These are phyloP conservation scores for Cymbidium sinense DNA, from an alignment of 106 monocot species.

Conservation along the genomic window DNA sequence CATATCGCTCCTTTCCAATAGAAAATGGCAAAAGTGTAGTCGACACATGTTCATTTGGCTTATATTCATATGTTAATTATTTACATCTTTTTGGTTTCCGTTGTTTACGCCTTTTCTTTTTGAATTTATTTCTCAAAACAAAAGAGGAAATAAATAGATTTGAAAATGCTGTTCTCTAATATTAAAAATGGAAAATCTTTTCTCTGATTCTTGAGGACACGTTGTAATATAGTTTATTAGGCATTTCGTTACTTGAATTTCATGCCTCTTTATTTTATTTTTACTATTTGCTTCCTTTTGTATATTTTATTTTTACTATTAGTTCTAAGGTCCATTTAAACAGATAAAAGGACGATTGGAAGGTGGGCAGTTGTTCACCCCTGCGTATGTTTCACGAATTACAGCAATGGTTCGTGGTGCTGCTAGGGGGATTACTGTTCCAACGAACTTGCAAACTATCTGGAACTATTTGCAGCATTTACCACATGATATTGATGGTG, in stretches of 20 bases:
- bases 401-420: conserved; percentile 95
- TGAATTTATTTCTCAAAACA: background rate
- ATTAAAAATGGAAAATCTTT: background rate
- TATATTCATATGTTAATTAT: conserved; percentile 2
- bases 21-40: background rate
- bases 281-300: background rate
- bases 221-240: background rate
- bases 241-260: background rate
- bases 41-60: background rate
- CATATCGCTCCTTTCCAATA: background rate
- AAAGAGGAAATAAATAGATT: background rate
- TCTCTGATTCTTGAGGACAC: background rate
- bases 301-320: background rate
- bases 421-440: conserved; percentile 77
- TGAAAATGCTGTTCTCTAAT: background rate
- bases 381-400: conserved; percentile 80
- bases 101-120: background rate
- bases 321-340: background rate
- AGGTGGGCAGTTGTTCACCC: conserved; percentile 92
- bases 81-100: background rate
- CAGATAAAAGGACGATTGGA: conserved; percentile 92
- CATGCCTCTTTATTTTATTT: background rate
- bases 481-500: conserved; percentile 60
- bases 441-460: conserved; percentile 65
- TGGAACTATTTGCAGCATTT: conserved; percentile 83